Evolutionary conservation across 257 asterid genomes (phyloP), one percentile per base, ranked within the genome.

Genomic region (Phtheirospermum japonicum): DNA sequence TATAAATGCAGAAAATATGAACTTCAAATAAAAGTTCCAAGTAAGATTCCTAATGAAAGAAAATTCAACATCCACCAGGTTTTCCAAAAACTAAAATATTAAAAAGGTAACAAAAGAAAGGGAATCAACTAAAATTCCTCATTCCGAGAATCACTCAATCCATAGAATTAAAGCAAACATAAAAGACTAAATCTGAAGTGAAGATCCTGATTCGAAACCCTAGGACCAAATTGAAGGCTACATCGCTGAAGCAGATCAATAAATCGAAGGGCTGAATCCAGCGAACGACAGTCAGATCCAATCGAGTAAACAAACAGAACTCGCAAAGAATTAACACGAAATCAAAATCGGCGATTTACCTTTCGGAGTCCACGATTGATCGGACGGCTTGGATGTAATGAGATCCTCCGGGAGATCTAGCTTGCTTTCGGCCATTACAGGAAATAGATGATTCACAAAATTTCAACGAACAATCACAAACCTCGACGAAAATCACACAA

Each of bases 351-450:
- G 42, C 45, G 57, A 57, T 63, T 62, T 50, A 92, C 99, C 97
- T 81, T 88, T 80, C 50, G 90, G 70, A 64, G 77, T 79, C 89
- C 82, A 84, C 58, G 90, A 80, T 69, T 89, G 96, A 83, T 86
- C 95, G 67, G 87, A 71, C 51, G 68, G 67, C 76, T 78, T 82
- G 17, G 89, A 77, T 6, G 63, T 59, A 73, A 83, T 69, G 81
- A 86, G 90, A 86, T 86, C 85, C 71, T 84, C 88, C 40, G 84
- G 87, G 70, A 83, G 93, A 81, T 84, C 88, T 55, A 84, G 85
- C 77, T 86, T 87, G 72, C 79, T 75, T 43, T 80, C 95, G 63
- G 88, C 79, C 99, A 92, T 92, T 66, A 71, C 75, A 72, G 32
- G 53, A 13, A 63, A 78, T 59, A 52, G 68, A 61, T 64, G 74